Percentiles rank a stretch among this genome's conserved stretches.
Conservation (phyloP, 1,284 basidiomycete genomes). For the Ganoderma boninense region DNA sequence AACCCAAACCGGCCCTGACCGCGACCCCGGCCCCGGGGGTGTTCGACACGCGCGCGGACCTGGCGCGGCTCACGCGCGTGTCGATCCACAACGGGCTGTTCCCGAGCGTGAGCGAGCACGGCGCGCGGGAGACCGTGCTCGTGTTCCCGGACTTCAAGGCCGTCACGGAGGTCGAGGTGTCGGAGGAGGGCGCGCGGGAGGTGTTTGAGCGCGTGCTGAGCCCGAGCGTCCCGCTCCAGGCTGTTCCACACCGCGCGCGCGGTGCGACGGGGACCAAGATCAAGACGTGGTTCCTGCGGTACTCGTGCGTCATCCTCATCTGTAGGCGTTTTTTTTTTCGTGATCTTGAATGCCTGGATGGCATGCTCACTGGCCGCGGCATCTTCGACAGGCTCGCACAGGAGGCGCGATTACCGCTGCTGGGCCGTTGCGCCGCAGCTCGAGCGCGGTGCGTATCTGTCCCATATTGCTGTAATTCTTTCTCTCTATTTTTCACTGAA, state of each 20-base stretch:
- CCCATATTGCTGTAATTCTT: neutral
- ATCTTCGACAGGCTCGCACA: constrained; percentile 79
- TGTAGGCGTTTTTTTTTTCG: constrained; percentile 56
- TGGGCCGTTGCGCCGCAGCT: constrained; percentile 86
- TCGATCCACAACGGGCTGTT: constrained; percentile 88
- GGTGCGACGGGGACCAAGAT: constrained; percentile 48
- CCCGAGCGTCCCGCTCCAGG: constrained; percentile 45
- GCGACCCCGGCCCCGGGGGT: constrained; percentile 55
- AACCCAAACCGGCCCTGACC: constrained; percentile 29
- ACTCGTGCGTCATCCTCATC: constrained; percentile 78
- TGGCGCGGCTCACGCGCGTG: constrained; percentile 56
- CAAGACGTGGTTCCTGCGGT: constrained; percentile 79
- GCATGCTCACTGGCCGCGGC: neutral
- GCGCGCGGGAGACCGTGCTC: constrained; percentile 76
- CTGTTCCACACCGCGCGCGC: constrained; percentile 48
- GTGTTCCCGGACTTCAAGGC: constrained; percentile 93
- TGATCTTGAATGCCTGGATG: neutral
- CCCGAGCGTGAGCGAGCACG: constrained; percentile 64
- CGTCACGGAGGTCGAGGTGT: constrained; percentile 72
- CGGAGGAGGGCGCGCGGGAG: constrained; percentile 69
- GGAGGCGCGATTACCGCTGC: constrained; percentile 90
- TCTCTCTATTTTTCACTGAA: too few relatives aligned
- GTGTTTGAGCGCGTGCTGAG: constrained; percentile 73
- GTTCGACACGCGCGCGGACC: constrained; percentile 48
- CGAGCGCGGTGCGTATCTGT: constrained; percentile 59